phyloP scores from a whole-genome alignment of 1,284 basidiomycete genomes.

The Austroboletus olivaceoglutinosus region DNA sequence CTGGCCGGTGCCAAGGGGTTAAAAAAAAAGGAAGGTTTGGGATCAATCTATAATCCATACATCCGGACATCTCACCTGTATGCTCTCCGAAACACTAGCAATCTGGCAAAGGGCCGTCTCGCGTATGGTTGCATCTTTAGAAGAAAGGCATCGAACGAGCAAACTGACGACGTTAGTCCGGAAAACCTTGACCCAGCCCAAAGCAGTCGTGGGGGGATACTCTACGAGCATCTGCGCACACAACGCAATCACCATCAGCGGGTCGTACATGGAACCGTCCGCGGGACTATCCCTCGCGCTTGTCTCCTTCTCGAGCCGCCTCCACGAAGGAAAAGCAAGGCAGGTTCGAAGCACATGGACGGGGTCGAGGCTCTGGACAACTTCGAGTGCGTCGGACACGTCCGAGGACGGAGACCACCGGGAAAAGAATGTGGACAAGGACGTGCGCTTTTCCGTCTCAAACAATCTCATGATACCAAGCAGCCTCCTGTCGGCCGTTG shows the following conservation, averaged over 20 bases:
- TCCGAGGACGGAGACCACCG: conserved; percentile 58
- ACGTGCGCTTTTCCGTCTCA: conserved; percentile 68
- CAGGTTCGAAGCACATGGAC: conserved; percentile 70
- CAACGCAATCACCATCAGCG: conserved; percentile 72
- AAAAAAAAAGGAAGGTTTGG: neutral
- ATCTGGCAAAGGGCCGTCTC: conserved; percentile 56
- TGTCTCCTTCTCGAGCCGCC: conserved; percentile 41
- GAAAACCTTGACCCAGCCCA: conserved; percentile 82
- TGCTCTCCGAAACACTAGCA: conserved; percentile 48
- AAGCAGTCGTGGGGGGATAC: conserved; percentile 50
- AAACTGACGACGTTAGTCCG: conserved; percentile 79
- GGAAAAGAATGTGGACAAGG: conserved; percentile 58
- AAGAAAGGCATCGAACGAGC: conserved; percentile 72
- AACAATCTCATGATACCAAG: conserved; percentile 77
- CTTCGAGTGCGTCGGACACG: conserved; percentile 56
- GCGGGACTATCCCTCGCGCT: conserved; percentile 19
- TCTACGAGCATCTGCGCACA: conserved; percentile 63
- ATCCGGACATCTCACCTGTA: conserved; percentile 48
- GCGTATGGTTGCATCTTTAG: conserved; percentile 61
- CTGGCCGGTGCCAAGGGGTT: conserved; percentile 37
- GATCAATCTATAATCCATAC: conserved; percentile 5
- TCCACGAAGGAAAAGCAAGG: conserved; percentile 66
- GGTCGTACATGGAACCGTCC: conserved; percentile 69
- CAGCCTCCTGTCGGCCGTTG: conserved; percentile 60
- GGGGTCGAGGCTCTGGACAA: conserved; percentile 70